phyloP scores from a whole-genome alignment of 108 stramenopile species.

The Aurantiochytrium sp. region DNA sequence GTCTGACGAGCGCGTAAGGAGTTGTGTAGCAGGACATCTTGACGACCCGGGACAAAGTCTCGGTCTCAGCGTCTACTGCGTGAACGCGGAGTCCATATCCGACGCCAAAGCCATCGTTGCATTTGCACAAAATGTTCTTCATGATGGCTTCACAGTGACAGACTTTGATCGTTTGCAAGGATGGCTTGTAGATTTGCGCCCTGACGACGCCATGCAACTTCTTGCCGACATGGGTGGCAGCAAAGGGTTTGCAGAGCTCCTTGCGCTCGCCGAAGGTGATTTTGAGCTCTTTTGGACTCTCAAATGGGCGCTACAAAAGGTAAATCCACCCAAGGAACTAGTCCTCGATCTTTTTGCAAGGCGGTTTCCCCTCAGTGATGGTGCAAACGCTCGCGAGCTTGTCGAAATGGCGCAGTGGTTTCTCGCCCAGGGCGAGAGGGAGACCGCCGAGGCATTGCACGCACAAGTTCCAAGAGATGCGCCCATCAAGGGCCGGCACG shows the following conservation, averaged over 20 bases:
- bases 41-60: not conserved
- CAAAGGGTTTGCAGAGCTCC: not conserved
- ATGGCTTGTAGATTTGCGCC: not conserved
- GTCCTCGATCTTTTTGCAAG: not conserved
- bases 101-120: not conserved
- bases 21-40: not conserved
- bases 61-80: not conserved
- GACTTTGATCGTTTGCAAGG: constrained; percentile 1
- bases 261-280: not conserved
- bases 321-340: not conserved
- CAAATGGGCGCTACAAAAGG: not conserved
- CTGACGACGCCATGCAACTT: not conserved
- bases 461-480: no score
- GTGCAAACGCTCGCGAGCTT: not conserved
- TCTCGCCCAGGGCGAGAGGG: not conserved
- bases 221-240: not conserved
- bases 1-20: not conserved
- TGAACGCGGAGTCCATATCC: not conserved
- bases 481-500: no score
- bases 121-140: not conserved
- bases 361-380: not conserved
- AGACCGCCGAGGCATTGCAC: not conserved
- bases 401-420: not conserved
- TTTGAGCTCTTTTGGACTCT: not conserved
- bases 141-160: not conserved